phyloP scores from a whole-genome alignment of 768 basidiomycete species.

The Lactarius quietus region DNA sequence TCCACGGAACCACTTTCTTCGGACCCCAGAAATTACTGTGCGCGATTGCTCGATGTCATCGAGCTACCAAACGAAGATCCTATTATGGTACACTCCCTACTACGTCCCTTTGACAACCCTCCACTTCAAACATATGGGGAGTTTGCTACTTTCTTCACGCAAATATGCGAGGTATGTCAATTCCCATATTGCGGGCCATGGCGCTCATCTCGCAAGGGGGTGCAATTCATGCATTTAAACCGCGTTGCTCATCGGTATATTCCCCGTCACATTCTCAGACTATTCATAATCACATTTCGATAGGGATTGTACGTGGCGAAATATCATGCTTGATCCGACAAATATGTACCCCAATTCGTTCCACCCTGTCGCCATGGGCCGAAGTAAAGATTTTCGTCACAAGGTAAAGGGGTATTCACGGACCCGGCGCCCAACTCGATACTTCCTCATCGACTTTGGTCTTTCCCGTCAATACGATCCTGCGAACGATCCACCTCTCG shows the following conservation, averaged over 20 bases:
- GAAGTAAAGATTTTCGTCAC: slow-evolving; percentile 6
- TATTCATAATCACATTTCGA: background rate
- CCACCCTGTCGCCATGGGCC: slow-evolving; percentile 3
- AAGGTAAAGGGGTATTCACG: slow-evolving; percentile 25
- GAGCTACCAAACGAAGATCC: slow-evolving; percentile 23
- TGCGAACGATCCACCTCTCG: slow-evolving; percentile 3
- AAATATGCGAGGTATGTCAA: slow-evolving; percentile 35
- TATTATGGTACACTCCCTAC: slow-evolving; percentile 35
- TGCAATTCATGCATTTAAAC: slow-evolving; percentile 21
- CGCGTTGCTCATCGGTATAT: slow-evolving; percentile 20
- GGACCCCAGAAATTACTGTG: slow-evolving; percentile 32
- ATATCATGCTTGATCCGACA: slow-evolving; percentile 21
- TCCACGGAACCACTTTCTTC: slow-evolving; percentile 23
- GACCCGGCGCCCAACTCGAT: slow-evolving; percentile 28
- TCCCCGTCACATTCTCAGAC: no score
- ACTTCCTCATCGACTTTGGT: slow-evolving; percentile 33
- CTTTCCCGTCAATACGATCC: slow-evolving; percentile 26
- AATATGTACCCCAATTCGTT: slow-evolving; percentile 21
- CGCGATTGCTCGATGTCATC: slow-evolving; percentile 28
- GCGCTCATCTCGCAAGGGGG: background rate
- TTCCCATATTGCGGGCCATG: background rate
- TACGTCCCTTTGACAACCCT: slow-evolving; percentile 31
- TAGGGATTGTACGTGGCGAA: slow-evolving; percentile 12
- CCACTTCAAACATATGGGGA: slow-evolving; percentile 36
- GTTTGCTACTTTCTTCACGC: slow-evolving; percentile 33